Evolutionary conservation across 768 basidiomycete species (phyloP).

Genomic region (Leccinellum albellum): DNA sequence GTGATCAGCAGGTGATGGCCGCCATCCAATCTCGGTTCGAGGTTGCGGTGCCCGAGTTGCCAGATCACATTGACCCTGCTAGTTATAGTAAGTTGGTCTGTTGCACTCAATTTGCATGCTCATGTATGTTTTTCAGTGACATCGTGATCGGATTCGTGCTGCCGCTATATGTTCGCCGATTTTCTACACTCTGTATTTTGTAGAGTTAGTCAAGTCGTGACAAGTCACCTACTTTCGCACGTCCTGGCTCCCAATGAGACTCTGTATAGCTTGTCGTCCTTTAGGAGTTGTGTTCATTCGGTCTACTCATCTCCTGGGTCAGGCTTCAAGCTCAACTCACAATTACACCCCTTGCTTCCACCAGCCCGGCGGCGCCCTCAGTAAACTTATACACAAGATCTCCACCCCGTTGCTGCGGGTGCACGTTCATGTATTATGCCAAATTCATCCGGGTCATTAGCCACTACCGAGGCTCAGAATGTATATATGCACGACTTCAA

Average conservation of each 20-base stretch:
- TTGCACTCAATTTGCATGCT: not conserved
- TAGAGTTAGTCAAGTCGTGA: constrained; percentile 70
- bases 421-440: too few relatives aligned
- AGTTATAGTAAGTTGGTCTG: constrained; percentile 77
- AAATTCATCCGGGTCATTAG: too few relatives aligned
- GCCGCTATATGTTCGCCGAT: constrained; percentile 5
- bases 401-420: too few relatives aligned
- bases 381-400: too few relatives aligned
- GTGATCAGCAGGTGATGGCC: constrained; percentile 90
- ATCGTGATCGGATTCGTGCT: constrained; percentile 35
- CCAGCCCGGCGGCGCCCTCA: not conserved
- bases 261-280: constrained; percentile 36
- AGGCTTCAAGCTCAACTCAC: too few relatives aligned
- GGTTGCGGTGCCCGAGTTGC: constrained; percentile 92
- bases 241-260: constrained; percentile 16
- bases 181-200: constrained; percentile 17
- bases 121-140: constrained; percentile 32
- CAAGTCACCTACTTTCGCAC: constrained; percentile 37
- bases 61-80: constrained; percentile 89
- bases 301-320: not conserved
- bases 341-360: not conserved
- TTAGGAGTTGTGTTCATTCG: not conserved
- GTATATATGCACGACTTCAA: too few relatives aligned
- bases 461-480: too few relatives aligned
- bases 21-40: constrained; percentile 96